Evolutionary conservation across 495 filamentous ascomycete genomes (phyloP).

Genomic region (Cladorrhinum samala): DNA sequence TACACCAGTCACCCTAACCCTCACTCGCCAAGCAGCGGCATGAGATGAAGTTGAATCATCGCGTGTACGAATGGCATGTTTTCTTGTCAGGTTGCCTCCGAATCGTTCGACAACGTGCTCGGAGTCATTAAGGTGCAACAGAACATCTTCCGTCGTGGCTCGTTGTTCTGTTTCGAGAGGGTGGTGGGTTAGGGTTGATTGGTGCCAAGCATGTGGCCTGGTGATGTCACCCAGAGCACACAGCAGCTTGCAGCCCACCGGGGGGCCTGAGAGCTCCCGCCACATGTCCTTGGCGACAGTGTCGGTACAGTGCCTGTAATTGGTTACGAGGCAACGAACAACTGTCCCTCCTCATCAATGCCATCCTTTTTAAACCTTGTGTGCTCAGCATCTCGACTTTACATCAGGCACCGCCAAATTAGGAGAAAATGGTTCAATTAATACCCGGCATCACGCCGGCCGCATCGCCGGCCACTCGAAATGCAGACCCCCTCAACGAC

Average conservation of each 20-base stretch:
- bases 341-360: constrained; percentile 1
- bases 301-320: constrained; percentile 1
- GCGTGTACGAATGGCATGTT: background rate
- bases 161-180: background rate
- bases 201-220: background rate
- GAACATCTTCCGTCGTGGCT: background rate
- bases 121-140: background rate
- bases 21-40: background rate
- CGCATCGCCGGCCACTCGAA: constrained; percentile 6
- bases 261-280: constrained; percentile 7
- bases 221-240: constrained; percentile 4
- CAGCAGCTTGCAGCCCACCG: constrained; percentile 2
- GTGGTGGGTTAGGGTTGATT: constrained; percentile 17
- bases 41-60: background rate
- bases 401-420: background rate
- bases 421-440: constrained; percentile 23
- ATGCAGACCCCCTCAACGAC: constrained; percentile 40
- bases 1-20: constrained; percentile 2
- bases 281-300: constrained; percentile 11
- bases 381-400: too few species aligned
- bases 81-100: background rate
- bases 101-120: background rate
- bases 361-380: too few species aligned
- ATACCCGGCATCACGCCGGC: constrained; percentile 13
- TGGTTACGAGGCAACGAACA: background rate